These are phyloP conservation scores for Rhizopogon rudus DNA, from an alignment of 768 basidiomycete genomes.

Conservation along the genomic window DNA sequence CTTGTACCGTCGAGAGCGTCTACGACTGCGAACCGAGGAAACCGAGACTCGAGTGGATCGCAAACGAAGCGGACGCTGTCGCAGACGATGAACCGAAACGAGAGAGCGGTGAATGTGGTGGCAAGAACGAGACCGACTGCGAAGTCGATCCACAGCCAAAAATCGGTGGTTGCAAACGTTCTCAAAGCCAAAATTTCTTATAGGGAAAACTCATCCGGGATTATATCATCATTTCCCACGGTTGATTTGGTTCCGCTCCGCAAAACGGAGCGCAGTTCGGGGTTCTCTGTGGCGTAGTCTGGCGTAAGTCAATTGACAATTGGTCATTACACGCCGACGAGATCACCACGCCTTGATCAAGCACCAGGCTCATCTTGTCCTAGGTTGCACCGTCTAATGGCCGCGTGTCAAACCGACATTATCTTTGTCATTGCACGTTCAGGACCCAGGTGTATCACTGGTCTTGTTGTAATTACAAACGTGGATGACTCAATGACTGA, in stretches of 20 bases:
- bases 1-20: conserved; percentile 15
- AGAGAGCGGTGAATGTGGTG: conserved; percentile 26
- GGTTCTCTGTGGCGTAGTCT: too few relatives aligned
- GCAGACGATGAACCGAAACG: conserved; percentile 29
- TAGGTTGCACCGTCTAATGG: not conserved
- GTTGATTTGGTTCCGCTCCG: conserved; percentile 3
- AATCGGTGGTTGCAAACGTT: conserved; percentile 23
- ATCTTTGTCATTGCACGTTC: not conserved
- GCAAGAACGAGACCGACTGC: conserved; percentile 40
- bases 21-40: conserved; percentile 12
- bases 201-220: conserved; percentile 14
- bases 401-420: not conserved
- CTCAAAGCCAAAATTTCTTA: conserved; percentile 18
- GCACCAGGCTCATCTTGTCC: too few relatives aligned
- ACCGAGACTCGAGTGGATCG: conserved; percentile 31
- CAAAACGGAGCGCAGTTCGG: not conserved
- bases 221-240: conserved; percentile 27
- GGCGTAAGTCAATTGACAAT: too few relatives aligned
- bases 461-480: not conserved
- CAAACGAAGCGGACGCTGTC: conserved; percentile 40
- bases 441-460: too few relatives aligned
- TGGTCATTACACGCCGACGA: not conserved
- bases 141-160: conserved; percentile 41
- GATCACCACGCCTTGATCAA: not conserved
- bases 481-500: not conserved